Conservation (phyloP, 1,284 basidiomycete genomes). For the Pisolithus thermaeus region DNA sequence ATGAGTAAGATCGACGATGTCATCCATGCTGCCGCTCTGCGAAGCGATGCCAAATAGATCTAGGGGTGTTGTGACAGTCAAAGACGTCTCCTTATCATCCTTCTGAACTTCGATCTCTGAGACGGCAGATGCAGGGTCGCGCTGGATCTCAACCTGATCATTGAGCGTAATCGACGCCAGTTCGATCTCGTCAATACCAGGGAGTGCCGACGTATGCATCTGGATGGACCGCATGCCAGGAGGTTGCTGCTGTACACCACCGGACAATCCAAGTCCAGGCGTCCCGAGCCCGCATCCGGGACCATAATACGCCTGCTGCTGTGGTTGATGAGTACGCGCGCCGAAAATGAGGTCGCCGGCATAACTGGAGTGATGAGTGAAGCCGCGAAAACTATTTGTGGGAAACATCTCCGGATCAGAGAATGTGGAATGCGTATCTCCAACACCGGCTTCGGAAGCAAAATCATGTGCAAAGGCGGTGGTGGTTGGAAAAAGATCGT, state of each 20-base stretch:
- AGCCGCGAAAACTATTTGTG: constrained; percentile 54
- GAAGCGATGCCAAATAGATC: constrained; percentile 31
- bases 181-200: constrained; percentile 68
- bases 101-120: constrained; percentile 33
- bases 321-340: constrained; percentile 59
- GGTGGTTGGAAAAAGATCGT: constrained; percentile 65
- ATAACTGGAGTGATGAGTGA: constrained; percentile 76
- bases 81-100: constrained; percentile 28
- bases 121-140: constrained; percentile 23
- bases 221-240: constrained; percentile 51
- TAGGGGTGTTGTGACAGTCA: constrained; percentile 29
- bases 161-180: constrained; percentile 62
- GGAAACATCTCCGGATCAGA: constrained; percentile 60
- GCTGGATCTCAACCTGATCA: constrained; percentile 37
- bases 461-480: constrained; percentile 48
- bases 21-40: constrained; percentile 44
- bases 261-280: constrained; percentile 48
- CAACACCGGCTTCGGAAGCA: constrained; percentile 54
- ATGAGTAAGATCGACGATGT: constrained; percentile 56
- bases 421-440: constrained; percentile 59
- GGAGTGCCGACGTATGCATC: constrained; percentile 49
- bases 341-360: constrained; percentile 81
- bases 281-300: constrained; percentile 42
- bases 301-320: constrained; percentile 37
- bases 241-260: constrained; percentile 32